These are phyloP conservation scores for Aspergillus sp. DNA, from an alignment of 2,329 filamentous ascomycete genomes.

Conservation along the genomic window DNA sequence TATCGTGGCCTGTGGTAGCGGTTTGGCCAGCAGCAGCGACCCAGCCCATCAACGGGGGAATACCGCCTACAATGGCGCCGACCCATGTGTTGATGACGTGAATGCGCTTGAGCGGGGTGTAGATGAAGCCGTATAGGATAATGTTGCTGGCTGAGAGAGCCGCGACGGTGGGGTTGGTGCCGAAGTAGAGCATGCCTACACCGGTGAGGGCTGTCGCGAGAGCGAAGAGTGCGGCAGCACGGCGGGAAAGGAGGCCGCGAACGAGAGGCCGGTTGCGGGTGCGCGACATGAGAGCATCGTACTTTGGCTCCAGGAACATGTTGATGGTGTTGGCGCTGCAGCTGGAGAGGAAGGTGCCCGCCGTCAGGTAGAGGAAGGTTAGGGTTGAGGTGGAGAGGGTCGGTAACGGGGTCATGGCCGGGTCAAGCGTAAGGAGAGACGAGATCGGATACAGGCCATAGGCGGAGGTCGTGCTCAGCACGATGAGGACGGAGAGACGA, in stretches of 20 bases:
- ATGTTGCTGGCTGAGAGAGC: slow-evolving; percentile 85
- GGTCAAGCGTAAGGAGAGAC: slow-evolving; percentile 78
- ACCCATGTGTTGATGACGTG: slow-evolving; percentile 92
- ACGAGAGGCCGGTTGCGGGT: slow-evolving; percentile 90
- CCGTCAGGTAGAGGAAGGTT: slow-evolving; percentile 88
- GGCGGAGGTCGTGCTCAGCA: slow-evolving; percentile 84
- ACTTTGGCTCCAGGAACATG: slow-evolving; percentile 91
- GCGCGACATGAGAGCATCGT: slow-evolving; percentile 91
- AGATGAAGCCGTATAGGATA: slow-evolving; percentile 82
- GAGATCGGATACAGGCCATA: slow-evolving; percentile 94
- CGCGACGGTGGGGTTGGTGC: slow-evolving; percentile 91
- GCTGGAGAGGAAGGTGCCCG: slow-evolving; percentile 83
- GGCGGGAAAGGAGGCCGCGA: slow-evolving; percentile 71
- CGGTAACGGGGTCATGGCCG: slow-evolving; percentile 59
- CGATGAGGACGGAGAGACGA: slow-evolving; percentile 85
- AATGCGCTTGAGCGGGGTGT: slow-evolving; percentile 89
- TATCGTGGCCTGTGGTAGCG: slow-evolving; percentile 69
- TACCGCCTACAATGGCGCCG: slow-evolving; percentile 86
- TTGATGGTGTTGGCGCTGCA: slow-evolving; percentile 92
- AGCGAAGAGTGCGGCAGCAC: slow-evolving; percentile 76
- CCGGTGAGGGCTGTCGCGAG: slow-evolving; percentile 70
- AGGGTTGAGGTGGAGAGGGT: slow-evolving; percentile 76
- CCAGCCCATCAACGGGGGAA: slow-evolving; percentile 98
- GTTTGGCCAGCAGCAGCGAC: slow-evolving; percentile 88
- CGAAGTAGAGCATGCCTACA: slow-evolving; percentile 74